Conservation (phyloP, 768 basidiomycete species). For the Russula sp. region DNA sequence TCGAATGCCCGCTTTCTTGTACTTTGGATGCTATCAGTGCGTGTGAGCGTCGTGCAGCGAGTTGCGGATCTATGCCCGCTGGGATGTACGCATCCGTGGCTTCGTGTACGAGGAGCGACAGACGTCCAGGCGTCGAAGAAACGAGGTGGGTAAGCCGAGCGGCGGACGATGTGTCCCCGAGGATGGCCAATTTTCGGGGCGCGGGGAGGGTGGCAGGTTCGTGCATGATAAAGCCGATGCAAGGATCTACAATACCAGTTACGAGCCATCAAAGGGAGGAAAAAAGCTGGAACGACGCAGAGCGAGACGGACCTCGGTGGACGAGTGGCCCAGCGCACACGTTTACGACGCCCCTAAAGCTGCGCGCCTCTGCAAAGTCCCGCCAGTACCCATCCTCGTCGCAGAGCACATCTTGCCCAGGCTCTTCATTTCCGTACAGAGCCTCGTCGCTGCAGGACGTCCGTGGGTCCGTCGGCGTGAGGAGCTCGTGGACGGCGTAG, state of each 20-base stretch:
- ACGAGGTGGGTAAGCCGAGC: conserved; percentile 48
- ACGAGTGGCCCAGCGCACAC: conserved; percentile 70
- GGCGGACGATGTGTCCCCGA: conserved; percentile 73
- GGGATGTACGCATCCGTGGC: conserved; percentile 73
- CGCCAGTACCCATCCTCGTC: conserved; percentile 59
- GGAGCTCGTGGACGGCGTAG: conserved; percentile 75
- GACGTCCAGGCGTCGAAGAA: conserved; percentile 11
- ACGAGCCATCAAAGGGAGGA: not conserved
- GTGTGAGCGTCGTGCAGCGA: conserved; percentile 35
- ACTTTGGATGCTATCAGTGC: conserved; percentile 31
- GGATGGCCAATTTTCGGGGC: conserved; percentile 58
- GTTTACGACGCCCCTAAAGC: conserved; percentile 37
- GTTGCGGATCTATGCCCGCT: conserved; percentile 41
- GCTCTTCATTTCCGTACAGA: conserved; percentile 56
- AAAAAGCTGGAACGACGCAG: not conserved
- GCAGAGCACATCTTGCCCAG: conserved; percentile 53
- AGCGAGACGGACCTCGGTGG: conserved; percentile 56
- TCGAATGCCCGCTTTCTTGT: conserved; percentile 68
- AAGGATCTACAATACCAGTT: conserved; percentile 50
- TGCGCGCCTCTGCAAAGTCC: conserved; percentile 37
- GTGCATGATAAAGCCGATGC: conserved; percentile 69
- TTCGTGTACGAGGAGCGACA: conserved; percentile 77
- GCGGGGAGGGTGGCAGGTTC: conserved; percentile 37
- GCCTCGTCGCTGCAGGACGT: conserved; percentile 44
- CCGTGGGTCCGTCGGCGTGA: conserved; percentile 44